Percentiles rank a stretch among this genome's conserved stretches.
Evolutionary conservation across 164 flowering plant species (phyloP).

Genomic region (Echeveria elegans): DNA sequence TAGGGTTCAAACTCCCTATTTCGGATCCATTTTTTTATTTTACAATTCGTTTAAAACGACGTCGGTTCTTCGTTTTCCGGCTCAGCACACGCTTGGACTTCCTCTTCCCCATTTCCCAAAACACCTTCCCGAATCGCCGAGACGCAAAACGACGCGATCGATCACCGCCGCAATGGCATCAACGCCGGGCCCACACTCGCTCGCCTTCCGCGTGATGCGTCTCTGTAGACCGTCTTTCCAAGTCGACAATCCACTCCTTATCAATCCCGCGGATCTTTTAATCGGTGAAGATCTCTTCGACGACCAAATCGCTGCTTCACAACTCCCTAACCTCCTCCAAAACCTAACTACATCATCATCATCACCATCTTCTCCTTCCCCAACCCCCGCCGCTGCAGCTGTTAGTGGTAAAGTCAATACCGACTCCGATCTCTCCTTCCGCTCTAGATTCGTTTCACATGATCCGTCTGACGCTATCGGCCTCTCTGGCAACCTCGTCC

Average conservation of each 20-base stretch:
- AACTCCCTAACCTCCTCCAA: constrained; percentile 35
- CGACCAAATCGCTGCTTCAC: constrained; percentile 40
- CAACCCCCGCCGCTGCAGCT: constrained; percentile 3
- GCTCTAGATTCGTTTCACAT: constrained; percentile 51
- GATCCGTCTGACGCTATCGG: constrained; percentile 64
- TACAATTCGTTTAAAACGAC: too few species aligned
- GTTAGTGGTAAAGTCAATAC: constrained; percentile 13
- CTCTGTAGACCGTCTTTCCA: constrained; percentile 84
- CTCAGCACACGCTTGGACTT: too few species aligned
- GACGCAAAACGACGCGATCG: too few species aligned
- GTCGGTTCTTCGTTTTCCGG: too few species aligned
- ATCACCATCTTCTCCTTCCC: background rate
- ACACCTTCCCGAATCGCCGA: background rate
- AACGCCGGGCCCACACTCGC: constrained; percentile 53
- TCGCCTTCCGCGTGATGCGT: constrained; percentile 94
- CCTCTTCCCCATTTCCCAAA: background rate
- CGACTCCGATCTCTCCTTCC: constrained; percentile 53
- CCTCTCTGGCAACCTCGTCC: constrained; percentile 82
- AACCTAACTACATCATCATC: constrained; percentile 7
- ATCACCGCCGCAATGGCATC: constrained; percentile 4
- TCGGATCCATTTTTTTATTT: background rate
- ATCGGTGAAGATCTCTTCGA: constrained; percentile 78
- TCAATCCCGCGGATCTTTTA: constrained; percentile 74
- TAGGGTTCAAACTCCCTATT: constrained; percentile 48
- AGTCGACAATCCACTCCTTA: constrained; percentile 56